These are phyloP conservation scores for Aspergillus novoparasiticus DNA, from an alignment of 2,329 filamentous ascomycete genomes.

Conservation along the genomic window DNA sequence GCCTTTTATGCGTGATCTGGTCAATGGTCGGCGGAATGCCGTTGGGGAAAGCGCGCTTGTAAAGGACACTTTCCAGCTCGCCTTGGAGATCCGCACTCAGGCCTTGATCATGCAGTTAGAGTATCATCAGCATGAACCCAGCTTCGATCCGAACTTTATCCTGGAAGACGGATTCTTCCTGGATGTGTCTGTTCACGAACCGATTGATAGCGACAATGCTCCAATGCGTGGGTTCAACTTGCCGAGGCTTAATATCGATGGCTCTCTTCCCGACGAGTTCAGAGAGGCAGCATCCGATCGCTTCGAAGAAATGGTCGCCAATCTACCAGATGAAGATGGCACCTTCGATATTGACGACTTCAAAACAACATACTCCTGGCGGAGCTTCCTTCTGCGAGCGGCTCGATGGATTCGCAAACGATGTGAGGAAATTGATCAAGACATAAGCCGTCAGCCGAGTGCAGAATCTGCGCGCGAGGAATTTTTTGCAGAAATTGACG, in stretches of 20 bases:
- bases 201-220: constrained; percentile 4
- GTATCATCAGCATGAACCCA: constrained; percentile 29
- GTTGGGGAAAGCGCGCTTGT: constrained; percentile 44
- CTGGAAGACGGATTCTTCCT: constrained; percentile 47
- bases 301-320: constrained; percentile 39
- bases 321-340: constrained; percentile 38
- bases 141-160: constrained; percentile 44
- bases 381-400: constrained; percentile 47
- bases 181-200: constrained; percentile 20
- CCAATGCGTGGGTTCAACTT: constrained; percentile 33
- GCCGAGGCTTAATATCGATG: constrained; percentile 39
- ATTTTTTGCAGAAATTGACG: constrained; percentile 22
- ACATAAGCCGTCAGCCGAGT: constrained; percentile 49
- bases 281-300: constrained; percentile 39
- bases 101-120: constrained; percentile 50
- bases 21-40: constrained; percentile 9
- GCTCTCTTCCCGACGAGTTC: constrained; percentile 40
- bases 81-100: constrained; percentile 59
- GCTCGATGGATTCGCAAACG: constrained; percentile 52
- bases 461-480: constrained; percentile 32
- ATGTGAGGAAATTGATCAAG: constrained; percentile 47
- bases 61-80: constrained; percentile 51
- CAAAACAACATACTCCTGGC: constrained; percentile 53
- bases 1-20: constrained; percentile 38
- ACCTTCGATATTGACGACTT: constrained; percentile 48